Base-by-base conservation (phyloP, 768 basidiomycete species). In the Phlebiopsis gigantea region DNA sequence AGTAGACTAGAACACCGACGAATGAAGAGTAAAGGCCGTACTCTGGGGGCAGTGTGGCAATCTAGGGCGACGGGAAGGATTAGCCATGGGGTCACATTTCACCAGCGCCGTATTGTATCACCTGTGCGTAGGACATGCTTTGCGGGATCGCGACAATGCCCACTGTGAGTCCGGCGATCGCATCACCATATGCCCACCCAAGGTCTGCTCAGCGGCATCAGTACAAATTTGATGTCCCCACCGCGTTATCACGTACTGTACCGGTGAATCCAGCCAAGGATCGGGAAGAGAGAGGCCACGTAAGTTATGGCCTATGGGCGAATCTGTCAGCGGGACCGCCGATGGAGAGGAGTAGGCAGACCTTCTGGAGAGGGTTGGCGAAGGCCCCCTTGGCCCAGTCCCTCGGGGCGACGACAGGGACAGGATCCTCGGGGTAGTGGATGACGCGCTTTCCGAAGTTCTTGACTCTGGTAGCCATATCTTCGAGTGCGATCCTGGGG, bases 61-160 rank as follows among this genome's bases (percentile, higher is more conserved):
- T 84, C 96, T 91, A 57, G 3, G 46, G 15, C 10, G 24, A 53
- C 31, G 41, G 5, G 22, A 17, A 26, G 15, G 25, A 22, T 29
- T 22, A 43, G 24, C 10, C 34, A 39, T 39, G 12, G 14, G 24
- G 26, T 39, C 1, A 6, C 17, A 39, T 8, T 9, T 42, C 42
- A 24, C 8, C 34, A 17, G 34, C 34, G 34, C 34, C n/a, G 46
- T 28, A 5, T 17, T 17, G 15, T 57, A 60, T 19, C 69, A 88
- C 88, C 73, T 79, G 76, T 25, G 90, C 90, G 64, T 93, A 96
- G 0, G 91, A 94, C 86, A 95, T 90, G 57, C 86, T 80, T 72
- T 99, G 96, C 0, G 96, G 96, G 5, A 98, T 93, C 46, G 98
- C 77, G 10, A 99, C 96, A 65, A 97, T 87, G 25, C 96, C 96